Evolutionary conservation across 1,139 yeast species (phyloP).

Genomic region (Casaregolazyma suthepensis): DNA sequence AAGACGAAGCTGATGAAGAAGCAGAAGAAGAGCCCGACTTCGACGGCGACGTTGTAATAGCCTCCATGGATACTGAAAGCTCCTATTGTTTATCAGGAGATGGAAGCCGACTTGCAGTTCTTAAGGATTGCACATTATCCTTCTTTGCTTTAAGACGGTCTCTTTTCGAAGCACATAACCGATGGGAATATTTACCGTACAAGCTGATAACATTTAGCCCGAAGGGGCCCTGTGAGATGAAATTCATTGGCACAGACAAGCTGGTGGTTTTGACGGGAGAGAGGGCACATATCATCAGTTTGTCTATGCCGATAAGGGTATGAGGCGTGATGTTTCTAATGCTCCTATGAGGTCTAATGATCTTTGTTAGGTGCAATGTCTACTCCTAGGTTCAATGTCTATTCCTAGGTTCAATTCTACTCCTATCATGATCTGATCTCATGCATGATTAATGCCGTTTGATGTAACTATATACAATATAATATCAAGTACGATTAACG

Average conservation of each 20-base stretch:
- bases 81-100: conserved; percentile 4
- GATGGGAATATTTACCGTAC: conserved; percentile 5
- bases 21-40: conserved; percentile 3
- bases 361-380: no score
- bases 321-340: no score
- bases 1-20: not conserved
- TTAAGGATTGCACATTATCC: not conserved
- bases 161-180: conserved; percentile 6
- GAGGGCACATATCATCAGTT: not conserved
- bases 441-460: no score
- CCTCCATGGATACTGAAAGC: not conserved
- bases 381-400: no score
- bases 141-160: conserved; percentile 3
- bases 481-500: no score
- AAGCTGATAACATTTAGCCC: not conserved
- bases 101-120: conserved; percentile 7
- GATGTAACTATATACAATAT: no score
- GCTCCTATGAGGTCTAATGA: no score
- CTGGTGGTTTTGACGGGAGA: not conserved
- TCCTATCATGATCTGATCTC: no score
- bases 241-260: conserved; percentile 4
- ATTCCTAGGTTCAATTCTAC: no score
- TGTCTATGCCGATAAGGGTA: not conserved
- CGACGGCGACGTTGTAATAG: not conserved
- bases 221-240: not conserved